These are phyloP conservation scores for Dothistroma pini DNA, from an alignment of 2,329 filamentous ascomycete genomes.

Conservation along the genomic window DNA sequence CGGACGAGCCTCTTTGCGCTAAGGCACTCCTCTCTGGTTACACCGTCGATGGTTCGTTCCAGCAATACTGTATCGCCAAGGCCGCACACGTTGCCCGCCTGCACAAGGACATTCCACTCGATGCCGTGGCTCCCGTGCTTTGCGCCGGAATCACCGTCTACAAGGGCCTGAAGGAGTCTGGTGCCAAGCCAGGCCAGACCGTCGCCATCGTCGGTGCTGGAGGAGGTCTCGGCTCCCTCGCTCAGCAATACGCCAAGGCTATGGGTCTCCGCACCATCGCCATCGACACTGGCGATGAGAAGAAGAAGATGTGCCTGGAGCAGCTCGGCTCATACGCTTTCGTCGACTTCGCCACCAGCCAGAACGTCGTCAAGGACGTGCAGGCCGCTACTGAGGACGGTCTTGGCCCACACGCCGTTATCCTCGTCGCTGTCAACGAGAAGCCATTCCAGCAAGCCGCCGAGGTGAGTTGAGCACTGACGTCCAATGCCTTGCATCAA, in stretches of 20 bases:
- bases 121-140: conserved; percentile 73
- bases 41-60: conserved; percentile 89
- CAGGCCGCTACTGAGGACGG: conserved; percentile 76
- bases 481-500: not conserved
- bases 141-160: conserved; percentile 80
- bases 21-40: conserved; percentile 77
- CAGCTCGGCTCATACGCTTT: conserved; percentile 68
- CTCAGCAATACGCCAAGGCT: conserved; percentile 82
- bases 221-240: conserved; percentile 74
- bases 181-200: conserved; percentile 67
- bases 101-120: conserved; percentile 70
- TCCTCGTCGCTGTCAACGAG: conserved; percentile 82
- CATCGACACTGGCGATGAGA: conserved; percentile 80
- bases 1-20: conserved; percentile 80
- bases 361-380: conserved; percentile 79
- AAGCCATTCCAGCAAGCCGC: conserved; percentile 95
- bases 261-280: conserved; percentile 81
- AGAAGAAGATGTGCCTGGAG: conserved; percentile 63
- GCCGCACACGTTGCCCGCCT: conserved; percentile 80
- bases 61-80: conserved; percentile 87
- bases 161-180: conserved; percentile 85
- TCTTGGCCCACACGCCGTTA: conserved; percentile 79
- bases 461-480: conserved; percentile 38
- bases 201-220: conserved; percentile 85
- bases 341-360: conserved; percentile 74